phyloP scores from a whole-genome alignment of 2,329 filamentous ascomycete species.

The Scytalidium lignicola region DNA sequence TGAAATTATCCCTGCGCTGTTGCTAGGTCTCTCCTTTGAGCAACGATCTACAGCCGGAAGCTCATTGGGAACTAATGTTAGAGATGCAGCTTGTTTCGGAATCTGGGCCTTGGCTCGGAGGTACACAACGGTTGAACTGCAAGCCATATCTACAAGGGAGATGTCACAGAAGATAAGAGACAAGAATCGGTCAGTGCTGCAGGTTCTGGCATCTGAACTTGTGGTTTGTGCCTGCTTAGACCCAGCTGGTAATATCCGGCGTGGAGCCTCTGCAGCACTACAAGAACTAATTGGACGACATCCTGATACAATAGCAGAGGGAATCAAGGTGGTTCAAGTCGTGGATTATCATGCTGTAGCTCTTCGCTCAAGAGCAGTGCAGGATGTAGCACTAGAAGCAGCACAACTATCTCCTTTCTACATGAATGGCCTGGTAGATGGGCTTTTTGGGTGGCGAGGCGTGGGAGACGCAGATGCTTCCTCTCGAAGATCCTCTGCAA shows the following conservation, averaged over 20 bases:
- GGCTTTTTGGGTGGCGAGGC: constrained; percentile 79
- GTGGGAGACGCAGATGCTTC: constrained; percentile 72
- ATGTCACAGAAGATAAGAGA: constrained; percentile 28
- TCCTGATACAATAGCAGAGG: constrained; percentile 74
- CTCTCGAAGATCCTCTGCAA: constrained; percentile 68
- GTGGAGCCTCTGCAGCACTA: constrained; percentile 86
- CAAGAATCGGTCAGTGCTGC: constrained; percentile 51
- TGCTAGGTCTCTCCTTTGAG: constrained; percentile 82
- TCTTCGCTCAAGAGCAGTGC: constrained; percentile 74
- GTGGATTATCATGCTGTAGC: constrained; percentile 95
- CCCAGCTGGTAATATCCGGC: constrained; percentile 85
- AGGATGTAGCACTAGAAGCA: constrained; percentile 67
- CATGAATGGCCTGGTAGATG: constrained; percentile 63
- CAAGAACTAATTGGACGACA: constrained; percentile 93
- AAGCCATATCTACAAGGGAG: constrained; percentile 47
- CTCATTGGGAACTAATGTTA: constrained; percentile 81
- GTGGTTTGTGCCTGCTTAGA: constrained; percentile 80
- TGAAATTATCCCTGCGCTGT: constrained; percentile 69
- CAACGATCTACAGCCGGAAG: constrained; percentile 80
- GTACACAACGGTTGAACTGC: constrained; percentile 75
- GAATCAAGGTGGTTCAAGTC: constrained; percentile 79
- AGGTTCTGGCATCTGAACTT: constrained; percentile 75
- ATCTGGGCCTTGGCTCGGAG: constrained; percentile 88
- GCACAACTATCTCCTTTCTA: constrained; percentile 59
- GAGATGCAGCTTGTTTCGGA: constrained; percentile 93